Evolutionary conservation across 345 rosid species (phyloP), one percentile per base, ranked within the genome.

Genomic region (Pistacia atlantica): DNA sequence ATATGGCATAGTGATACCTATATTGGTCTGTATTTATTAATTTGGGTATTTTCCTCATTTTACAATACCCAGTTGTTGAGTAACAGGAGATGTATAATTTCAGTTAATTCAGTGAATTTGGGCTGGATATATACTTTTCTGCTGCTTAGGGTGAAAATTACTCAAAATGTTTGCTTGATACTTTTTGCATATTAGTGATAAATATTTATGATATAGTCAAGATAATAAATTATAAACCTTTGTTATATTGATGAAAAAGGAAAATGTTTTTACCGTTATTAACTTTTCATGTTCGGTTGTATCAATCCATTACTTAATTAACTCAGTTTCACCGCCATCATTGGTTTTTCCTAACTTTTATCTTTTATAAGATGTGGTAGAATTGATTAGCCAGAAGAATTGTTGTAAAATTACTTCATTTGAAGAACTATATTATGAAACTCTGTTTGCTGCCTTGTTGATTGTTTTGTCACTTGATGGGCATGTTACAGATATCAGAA

Each of bases 401-500:
- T 38, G 4, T 9, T 16, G 48, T 54, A 37, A 22, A 14, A 64
- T 18, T 65, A 54, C 55, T 55, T 65, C 2, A 1, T 31, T 69
- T 17, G 9, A n/a, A 8, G 25, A 38, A 42, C 2, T 58, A 5
- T 42, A 13, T 42, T n/a, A 33, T 65, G 18, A 59, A 51, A 33
- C 13, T 54, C 5, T 22, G 8, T 13, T 71, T 79, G 57, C 42
- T 4, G 10, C 77, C 59, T 45, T 55, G 33, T 11, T 73, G 57
- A 10, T 28, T 33, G 52, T 31, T 28, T 65, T 38, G 35, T 60
- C 37, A 20, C 42, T 31, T 45, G 55, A 79, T 69, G 13, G 60
- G 56, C 37, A 59, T 73, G 20, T 77, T 78, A 81, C 90, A 91
- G 96, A 91, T 91, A 83, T 89, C 99, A 35, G 99, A 97, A 88